phyloP scores from a whole-genome alignment of 257 asterid genomes.

The Rehmannia glutinosa region DNA sequence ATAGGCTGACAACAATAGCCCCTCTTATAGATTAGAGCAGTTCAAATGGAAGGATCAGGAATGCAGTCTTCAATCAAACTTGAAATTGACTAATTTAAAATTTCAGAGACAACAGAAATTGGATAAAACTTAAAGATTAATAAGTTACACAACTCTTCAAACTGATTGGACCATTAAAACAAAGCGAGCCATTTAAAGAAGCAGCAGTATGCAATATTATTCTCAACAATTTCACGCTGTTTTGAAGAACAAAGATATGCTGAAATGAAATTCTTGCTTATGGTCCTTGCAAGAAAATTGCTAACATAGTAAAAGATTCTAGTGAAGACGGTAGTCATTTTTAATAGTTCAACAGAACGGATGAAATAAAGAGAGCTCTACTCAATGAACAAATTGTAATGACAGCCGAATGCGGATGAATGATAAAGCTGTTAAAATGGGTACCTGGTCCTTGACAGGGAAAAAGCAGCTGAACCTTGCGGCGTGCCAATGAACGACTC shows the following conservation, averaged over 20 bases:
- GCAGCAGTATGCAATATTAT: too few relatives aligned
- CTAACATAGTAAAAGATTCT: neutral
- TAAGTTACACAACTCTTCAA: neutral
- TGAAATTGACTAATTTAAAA: neutral
- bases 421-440: constrained; percentile 4
- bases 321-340: neutral
- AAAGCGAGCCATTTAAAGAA: too few relatives aligned
- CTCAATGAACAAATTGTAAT: neutral
- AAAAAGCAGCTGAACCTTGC: constrained; percentile 39
- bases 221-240: too few relatives aligned
- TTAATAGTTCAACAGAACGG: neutral
- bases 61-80: neutral
- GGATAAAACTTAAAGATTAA: neutral
- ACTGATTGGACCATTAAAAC: too few relatives aligned
- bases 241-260: too few relatives aligned
- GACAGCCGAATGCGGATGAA: neutral
- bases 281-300: neutral
- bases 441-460: constrained; percentile 68
- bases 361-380: neutral
- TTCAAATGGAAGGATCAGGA: neutral
- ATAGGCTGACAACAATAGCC: too few relatives aligned
- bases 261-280: too few relatives aligned
- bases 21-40: neutral
- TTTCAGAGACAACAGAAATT: neutral
- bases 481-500: constrained; percentile 45